Evolutionary conservation across 2,329 filamentous ascomycete species (phyloP), one percentile per base, ranked within the genome.

Genomic region (Pseudogymnoascus sp.): DNA sequence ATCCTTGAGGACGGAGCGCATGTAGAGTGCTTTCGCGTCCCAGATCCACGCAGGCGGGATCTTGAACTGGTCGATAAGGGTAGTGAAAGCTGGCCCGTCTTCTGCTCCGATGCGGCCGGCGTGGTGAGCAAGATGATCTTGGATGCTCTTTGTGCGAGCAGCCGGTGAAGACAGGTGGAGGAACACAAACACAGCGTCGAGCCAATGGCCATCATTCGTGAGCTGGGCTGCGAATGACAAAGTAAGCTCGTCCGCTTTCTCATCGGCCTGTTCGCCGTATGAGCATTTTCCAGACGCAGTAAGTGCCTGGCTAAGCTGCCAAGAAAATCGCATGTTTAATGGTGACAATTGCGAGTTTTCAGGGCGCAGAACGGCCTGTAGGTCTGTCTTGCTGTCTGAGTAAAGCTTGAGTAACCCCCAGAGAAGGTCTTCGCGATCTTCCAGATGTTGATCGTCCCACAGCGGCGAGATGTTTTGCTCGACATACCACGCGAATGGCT

Each of bases 401-500:
- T 92, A 95, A 4, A 96, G 79, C 72, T 90, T 90, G 59, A 99
- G 76, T 0, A 99, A 81, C 10, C 91, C 89, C 88, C 93, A 96
- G 0, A 97, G 79, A 6, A 95, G 80, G 71, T 96, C 92, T 70
- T 94, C 86, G 40, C 87, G 82, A 29, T 77, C 74, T 27, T 82
- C 79, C 10, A 80, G 77, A 60, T 84, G 76, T 3, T 78, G 75
- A 65, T 89, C 85, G 15, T 84, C 76, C 82, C 87, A 89, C 31
- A 84, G 73, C 45, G 81, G 76, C 13, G 80, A 75, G 58, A 83
- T 78, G 5, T 80, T 80, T 64, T 86, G 79, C 64, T 88, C 83
- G 9, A 82, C 73, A 69, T 89, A 91, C 81, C 86, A 87, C 2
- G 90, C 85, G n/a, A 81, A 75, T 1, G 93, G 92, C 62, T 81